Percentiles rank a stretch among this genome's conserved stretches.
These are phyloP conservation scores for Tetracladium marchalianum DNA, from an alignment of 495 filamentous ascomycete genomes.

Conservation along the genomic window DNA sequence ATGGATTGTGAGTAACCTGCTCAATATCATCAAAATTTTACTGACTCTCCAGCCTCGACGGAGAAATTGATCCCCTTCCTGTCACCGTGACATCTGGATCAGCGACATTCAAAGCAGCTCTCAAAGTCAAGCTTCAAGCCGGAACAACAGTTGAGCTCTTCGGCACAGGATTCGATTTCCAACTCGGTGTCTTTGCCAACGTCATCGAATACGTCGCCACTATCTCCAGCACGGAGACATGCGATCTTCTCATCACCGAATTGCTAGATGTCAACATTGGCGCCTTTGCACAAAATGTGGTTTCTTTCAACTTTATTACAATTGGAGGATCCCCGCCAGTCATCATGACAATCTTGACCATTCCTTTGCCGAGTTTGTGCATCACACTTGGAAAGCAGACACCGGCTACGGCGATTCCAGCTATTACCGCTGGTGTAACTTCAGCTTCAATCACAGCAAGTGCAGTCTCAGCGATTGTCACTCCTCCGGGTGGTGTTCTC, in stretches of 20 bases:
- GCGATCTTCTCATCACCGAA: conserved; percentile 21
- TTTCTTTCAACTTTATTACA: conserved; percentile 25
- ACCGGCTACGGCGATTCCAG: background rate
- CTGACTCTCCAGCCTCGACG: conserved; percentile 17
- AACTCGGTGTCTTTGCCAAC: conserved; percentile 31
- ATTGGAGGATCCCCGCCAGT: conserved; percentile 27
- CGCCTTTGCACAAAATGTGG: conserved; percentile 26
- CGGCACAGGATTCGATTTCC: conserved; percentile 28
- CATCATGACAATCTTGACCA: conserved; percentile 26
- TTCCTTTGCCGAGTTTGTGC: conserved; percentile 27
- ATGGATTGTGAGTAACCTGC: conserved; percentile 19
- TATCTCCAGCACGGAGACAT: conserved; percentile 19
- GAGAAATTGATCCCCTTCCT: conserved; percentile 19
- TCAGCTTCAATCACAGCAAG: background rate
- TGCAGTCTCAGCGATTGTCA: background rate
- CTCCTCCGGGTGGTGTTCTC: too few species aligned
- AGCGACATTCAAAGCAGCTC: conserved; percentile 24
- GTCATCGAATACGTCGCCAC: conserved; percentile 32
- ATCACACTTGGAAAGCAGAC: background rate
- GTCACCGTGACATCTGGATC: conserved; percentile 19
- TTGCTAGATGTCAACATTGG: conserved; percentile 28
- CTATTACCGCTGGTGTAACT: background rate
- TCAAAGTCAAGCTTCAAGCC: conserved; percentile 22
- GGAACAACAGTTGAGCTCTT: conserved; percentile 23
- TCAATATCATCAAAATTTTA: background rate